Evolutionary conservation across 2,329 filamentous ascomycete genomes (phyloP), one percentile per base, ranked within the genome.

Genomic region (Cordyceps cicadae): DNA sequence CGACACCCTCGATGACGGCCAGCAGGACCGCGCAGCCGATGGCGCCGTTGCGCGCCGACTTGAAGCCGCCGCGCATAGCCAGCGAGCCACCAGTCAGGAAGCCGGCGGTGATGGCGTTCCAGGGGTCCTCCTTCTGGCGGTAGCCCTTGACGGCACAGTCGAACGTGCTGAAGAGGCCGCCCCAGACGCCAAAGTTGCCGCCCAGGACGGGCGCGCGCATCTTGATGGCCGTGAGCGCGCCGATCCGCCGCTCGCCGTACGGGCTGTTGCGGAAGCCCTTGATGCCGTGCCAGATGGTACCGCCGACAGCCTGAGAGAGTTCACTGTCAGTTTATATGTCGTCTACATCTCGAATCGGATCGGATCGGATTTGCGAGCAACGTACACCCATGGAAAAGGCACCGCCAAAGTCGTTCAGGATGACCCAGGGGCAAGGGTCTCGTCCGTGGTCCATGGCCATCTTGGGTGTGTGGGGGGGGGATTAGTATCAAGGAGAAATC

Each of bases 131-230:
- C 87, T 97, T 97, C 82, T 94, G 90, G 66, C 92, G 81, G 61
- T 93, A 79, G 62, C 93, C 93, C 82, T 97, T 99, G 64, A 97
- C 89, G 24, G 92, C 89, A 79, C 94, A 99, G 78, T 99, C 94
- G 71, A 93, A 97, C 64, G 91, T 95, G 69, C 87, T 91, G 81
- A 97, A 97, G 62, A 97, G 80, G 66, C 94, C 94, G 72, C 94
- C 93, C 93, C 94, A 97, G 61, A 96, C 91, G 69, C 93, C 93
- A 70, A 97, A 99, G 81, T 99, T 99, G 70, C 94, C 94, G 71
- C 94, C 94, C 53, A 97, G 84, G 39, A 97, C 93, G 2, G 94
- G 94, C 48, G 94, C 94, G 72, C 94, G 89, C 72, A 94, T 92
- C 82, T 99, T 99, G 77, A 99, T 92, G 63, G 94, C 94, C 69